Conservation (phyloP, 768 basidiomycete species). For the Amanita exitialis region DNA sequence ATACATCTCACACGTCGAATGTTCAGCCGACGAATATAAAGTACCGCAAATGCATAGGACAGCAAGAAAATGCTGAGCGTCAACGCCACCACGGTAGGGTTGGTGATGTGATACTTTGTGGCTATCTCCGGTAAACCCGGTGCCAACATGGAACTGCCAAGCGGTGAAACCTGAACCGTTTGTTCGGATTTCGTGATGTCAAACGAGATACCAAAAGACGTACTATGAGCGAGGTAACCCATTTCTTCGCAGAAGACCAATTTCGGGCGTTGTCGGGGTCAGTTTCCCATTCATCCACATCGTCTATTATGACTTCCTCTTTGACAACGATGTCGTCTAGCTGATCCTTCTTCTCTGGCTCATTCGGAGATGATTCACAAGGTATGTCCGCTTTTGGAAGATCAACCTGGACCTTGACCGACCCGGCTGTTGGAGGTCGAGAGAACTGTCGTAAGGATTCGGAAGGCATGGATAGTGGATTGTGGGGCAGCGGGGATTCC, state of each 20-base stretch:
- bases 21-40: constrained; percentile 2
- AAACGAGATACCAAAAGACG: constrained; percentile 14
- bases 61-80: constrained; percentile 61
- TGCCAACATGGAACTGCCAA: constrained; percentile 58
- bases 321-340: no score
- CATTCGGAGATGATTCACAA: no score
- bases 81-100: constrained; percentile 40
- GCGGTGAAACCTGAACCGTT: constrained; percentile 30
- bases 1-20: neutral
- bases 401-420: no score
- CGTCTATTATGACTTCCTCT: constrained; percentile 8
- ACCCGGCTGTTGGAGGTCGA: no score
- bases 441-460: no score
- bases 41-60: constrained; percentile 55
- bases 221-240: constrained; percentile 46
- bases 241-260: constrained; percentile 51
- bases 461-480: no score
- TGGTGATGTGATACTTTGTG: constrained; percentile 39
- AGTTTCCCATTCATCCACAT: constrained; percentile 46
- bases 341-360: no score
- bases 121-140: constrained; percentile 56
- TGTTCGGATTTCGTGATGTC: neutral
- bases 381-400: no score
- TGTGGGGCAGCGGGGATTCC: no score
- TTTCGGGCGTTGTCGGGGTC: constrained; percentile 58